A percentile compares a stretch with the other conserved stretches of the same genome.
phyloP scores from a whole-genome alignment of 2,329 filamentous ascomycete genomes.

The Ceratocystiopsis brevicomis region DNA sequence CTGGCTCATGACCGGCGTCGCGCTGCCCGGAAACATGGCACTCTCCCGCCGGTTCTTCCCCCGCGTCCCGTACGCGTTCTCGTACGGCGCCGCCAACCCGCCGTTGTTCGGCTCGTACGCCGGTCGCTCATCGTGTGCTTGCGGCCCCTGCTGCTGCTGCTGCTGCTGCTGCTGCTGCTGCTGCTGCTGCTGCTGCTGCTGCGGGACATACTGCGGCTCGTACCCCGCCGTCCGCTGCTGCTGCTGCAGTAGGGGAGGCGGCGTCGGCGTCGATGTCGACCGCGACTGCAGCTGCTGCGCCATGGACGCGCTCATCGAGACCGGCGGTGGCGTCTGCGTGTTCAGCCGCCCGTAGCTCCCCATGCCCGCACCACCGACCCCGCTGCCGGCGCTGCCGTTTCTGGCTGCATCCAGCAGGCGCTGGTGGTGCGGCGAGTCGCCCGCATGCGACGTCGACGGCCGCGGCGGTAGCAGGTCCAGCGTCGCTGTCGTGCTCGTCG shows the following conservation, averaged over 20 bases:
- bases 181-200: conserved; percentile 22
- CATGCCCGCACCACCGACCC: conserved; percentile 7
- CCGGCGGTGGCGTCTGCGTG: conserved; percentile 32
- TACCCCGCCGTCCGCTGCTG: conserved; percentile 18
- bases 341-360: conserved; percentile 10
- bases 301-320: conserved; percentile 1
- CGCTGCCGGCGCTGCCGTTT: conserved; percentile 12
- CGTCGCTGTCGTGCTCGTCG: neutral
- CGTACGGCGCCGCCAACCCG: neutral
- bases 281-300: conserved; percentile 11
- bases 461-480: conserved; percentile 18
- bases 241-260: conserved; percentile 17
- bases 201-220: conserved; percentile 23
- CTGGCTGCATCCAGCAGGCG: conserved; percentile 24
- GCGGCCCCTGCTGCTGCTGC: conserved; percentile 16
- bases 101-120: conserved; percentile 23
- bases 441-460: conserved; percentile 30
- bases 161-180: conserved; percentile 21
- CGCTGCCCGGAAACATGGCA: conserved; percentile 30
- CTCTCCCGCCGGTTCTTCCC: conserved; percentile 33
- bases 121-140: conserved; percentile 14
- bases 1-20: conserved; percentile 15
- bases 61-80: neutral
- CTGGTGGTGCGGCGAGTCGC: conserved; percentile 33
- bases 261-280: conserved; percentile 22